Evolutionary conservation across 1,284 basidiomycete genomes (phyloP).

Genomic region (Bjerkandera adusta): DNA sequence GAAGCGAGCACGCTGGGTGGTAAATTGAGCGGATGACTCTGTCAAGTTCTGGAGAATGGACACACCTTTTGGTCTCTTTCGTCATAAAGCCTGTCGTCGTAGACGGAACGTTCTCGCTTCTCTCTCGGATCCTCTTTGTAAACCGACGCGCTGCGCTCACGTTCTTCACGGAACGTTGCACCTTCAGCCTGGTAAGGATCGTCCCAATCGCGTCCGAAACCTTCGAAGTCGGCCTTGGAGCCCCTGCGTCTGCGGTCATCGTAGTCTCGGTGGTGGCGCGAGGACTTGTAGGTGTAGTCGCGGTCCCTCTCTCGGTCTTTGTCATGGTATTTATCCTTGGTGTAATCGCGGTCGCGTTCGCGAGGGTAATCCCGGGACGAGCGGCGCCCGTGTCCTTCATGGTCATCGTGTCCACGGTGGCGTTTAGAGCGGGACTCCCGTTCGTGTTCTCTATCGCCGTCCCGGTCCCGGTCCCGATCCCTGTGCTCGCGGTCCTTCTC

Average conservation of each 20-base stretch:
- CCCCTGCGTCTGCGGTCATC: constrained; percentile 37
- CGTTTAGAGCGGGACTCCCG: constrained; percentile 35
- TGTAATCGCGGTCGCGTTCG: constrained; percentile 33
- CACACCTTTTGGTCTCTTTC: constrained; percentile 63
- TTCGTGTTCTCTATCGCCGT: constrained; percentile 29
- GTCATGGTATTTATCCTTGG: constrained; percentile 34
- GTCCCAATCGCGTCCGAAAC: constrained; percentile 34
- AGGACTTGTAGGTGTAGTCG: too few species aligned
- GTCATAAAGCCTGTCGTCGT: constrained; percentile 45
- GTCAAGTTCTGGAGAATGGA: constrained; percentile 10
- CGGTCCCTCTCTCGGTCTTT: constrained; percentile 39
- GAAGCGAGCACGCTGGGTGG: constrained; percentile 50
- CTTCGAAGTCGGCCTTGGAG: constrained; percentile 31
- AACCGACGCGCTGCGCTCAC: constrained; percentile 49
- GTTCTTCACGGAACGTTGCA: constrained; percentile 35
- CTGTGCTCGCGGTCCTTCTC: constrained; percentile 43
- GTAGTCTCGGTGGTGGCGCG: constrained; percentile 28
- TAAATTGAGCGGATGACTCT: constrained; percentile 5
- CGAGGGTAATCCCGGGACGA: constrained; percentile 27
- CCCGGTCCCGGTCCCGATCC: constrained; percentile 41
- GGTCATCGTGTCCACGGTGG: constrained; percentile 26
- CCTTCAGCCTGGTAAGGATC: constrained; percentile 33
- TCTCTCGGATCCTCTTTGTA: constrained; percentile 43
- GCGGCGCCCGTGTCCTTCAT: constrained; percentile 22
- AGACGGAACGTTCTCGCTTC: constrained; percentile 40